Conservation (phyloP, 1,284 basidiomycete genomes). For the Fomitiporia mediterranea region DNA sequence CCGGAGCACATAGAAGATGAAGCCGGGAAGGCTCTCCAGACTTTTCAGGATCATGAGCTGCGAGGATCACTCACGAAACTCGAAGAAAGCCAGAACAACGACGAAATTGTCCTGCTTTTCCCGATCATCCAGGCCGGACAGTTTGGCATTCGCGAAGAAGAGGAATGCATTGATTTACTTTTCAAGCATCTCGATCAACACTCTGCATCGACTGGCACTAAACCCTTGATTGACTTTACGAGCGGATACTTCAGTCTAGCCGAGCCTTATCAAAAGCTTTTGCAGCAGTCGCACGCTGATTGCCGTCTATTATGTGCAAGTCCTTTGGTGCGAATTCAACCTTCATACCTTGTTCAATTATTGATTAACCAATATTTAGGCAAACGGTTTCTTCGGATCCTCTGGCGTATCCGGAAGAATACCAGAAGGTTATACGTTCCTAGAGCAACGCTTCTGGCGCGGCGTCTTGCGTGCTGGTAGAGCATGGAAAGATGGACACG, state of each 20-base stretch:
- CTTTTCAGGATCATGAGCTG: conserved; percentile 41
- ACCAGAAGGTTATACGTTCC: conserved; percentile 90
- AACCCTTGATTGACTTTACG: conserved; percentile 70
- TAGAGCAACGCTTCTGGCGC: conserved; percentile 82
- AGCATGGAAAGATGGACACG: conserved; percentile 45
- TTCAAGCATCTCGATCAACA: conserved; percentile 42
- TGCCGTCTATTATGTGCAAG: conserved; percentile 82
- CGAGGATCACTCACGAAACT: conserved; percentile 23
- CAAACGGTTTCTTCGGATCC: conserved; percentile 94
- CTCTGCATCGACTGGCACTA: conserved; percentile 11
- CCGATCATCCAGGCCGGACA: conserved; percentile 86
- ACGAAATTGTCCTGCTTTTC: conserved; percentile 57
- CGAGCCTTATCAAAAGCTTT: conserved; percentile 71
- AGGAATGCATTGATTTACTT: conserved; percentile 53
- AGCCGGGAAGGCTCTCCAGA: conserved; percentile 41
- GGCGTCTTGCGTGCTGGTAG: conserved; percentile 52
- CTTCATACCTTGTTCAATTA: neutral
- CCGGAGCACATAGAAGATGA: conserved; percentile 58
- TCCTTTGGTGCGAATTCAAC: conserved; percentile 59
- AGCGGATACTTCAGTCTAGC: conserved; percentile 95
- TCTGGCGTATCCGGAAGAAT: conserved; percentile 87
- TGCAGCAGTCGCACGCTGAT: conserved; percentile 59
- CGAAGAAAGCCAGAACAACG: conserved; percentile 7
- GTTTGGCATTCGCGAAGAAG: conserved; percentile 80
- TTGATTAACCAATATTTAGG: conserved; percentile 40